Base-by-base conservation (phyloP, 1,284 basidiomycete species). In the Cutaneotrichosporon spelunceum region DNA sequence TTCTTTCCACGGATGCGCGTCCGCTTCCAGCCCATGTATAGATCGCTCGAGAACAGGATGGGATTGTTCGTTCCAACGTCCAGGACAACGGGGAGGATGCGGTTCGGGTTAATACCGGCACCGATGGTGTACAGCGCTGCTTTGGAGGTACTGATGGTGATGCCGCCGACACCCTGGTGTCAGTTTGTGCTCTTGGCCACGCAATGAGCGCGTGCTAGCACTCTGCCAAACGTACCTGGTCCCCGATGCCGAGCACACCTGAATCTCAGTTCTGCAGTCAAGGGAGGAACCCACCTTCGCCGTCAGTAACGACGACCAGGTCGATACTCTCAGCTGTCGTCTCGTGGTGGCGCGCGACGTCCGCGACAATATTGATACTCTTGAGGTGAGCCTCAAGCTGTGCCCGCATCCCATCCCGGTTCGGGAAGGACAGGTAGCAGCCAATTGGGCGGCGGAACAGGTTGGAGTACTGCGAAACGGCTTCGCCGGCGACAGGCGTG, bases 11-110 rank as follows among this genome's bases (percentile, higher is more conserved):
- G 75, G 14, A 79, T 71, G 42, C 79, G 71, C n/a, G 78, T 78
- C n/a, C 77, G 62, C 69, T 79, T 80, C 78, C 78, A 80, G 42
- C 79, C 79, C 70, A 80, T 75, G 68, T 80, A 80, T 11, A 79
- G 69, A 13, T 76, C 75, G 62, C 79, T 78, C 34, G 69, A 70
- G 68, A 77, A 78, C 11, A 76, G 68, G 29, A 70, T 72, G 68
- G 87, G 80, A 70, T 91, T 91, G 72, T 90, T 82, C 0, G 89
- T 91, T 14, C 90, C 89, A 23, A 91, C 88, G 69, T 91, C 89
- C 3, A 91, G 81, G 3, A 84, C 84, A 5, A 90, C 86, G 44
- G 83, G 81, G 10, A 90, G 78, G 1, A 87, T 82, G 58, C 84
- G 70, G 63, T 76, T 77, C 0, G 92, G 91, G 78, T 93, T 84